A percentile compares a stretch with the other conserved stretches of the same genome.
These are phyloP conservation scores for Rubia yunnanensis DNA, from an alignment of 257 asterid species.

Conservation along the genomic window DNA sequence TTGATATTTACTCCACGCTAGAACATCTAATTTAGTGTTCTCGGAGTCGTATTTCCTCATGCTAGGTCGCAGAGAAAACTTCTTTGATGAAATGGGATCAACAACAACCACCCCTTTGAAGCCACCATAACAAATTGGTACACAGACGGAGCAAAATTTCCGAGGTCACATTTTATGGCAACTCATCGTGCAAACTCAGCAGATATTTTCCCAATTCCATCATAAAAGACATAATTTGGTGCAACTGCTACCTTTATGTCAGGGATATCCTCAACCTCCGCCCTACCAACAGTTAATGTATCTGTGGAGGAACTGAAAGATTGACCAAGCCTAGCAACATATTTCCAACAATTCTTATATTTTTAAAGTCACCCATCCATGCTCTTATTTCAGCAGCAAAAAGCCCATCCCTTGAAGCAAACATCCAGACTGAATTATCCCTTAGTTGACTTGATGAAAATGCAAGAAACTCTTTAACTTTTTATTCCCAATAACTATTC, in stretches of 20 bases:
- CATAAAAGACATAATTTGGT: conserved; percentile 49
- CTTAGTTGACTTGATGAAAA: conserved; percentile 90
- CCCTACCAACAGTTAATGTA: conserved; percentile 39
- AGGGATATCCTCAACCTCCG: conserved; percentile 48
- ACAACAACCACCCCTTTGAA: conserved; percentile 87
- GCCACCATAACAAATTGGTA: conserved; percentile 87
- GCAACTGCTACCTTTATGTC: conserved; percentile 28
- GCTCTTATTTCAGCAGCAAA: conserved; percentile 49
- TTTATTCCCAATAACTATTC: conserved; percentile 62
- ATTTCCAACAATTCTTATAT: conserved; percentile 67
- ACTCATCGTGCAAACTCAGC: conserved; percentile 49
- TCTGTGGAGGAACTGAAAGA: conserved; percentile 90
- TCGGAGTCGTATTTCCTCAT: conserved; percentile 65
- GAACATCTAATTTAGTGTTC: conserved; percentile 60
- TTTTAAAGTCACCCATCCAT: conserved; percentile 79
- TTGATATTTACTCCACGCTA: conserved; percentile 80
- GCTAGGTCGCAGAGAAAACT: conserved; percentile 64
- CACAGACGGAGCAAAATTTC: conserved; percentile 51
- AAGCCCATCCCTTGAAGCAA: too few species aligned
- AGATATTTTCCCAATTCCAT: conserved; percentile 89
- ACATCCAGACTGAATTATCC: conserved; percentile 92
- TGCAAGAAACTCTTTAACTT: conserved; percentile 83
- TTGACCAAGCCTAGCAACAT: conserved; percentile 94
- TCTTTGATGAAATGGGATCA: conserved; percentile 45
- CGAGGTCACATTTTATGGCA: conserved; percentile 57